Conservation (phyloP, 2,329 filamentous ascomycete genomes). For the Fusarium sp. region DNA sequence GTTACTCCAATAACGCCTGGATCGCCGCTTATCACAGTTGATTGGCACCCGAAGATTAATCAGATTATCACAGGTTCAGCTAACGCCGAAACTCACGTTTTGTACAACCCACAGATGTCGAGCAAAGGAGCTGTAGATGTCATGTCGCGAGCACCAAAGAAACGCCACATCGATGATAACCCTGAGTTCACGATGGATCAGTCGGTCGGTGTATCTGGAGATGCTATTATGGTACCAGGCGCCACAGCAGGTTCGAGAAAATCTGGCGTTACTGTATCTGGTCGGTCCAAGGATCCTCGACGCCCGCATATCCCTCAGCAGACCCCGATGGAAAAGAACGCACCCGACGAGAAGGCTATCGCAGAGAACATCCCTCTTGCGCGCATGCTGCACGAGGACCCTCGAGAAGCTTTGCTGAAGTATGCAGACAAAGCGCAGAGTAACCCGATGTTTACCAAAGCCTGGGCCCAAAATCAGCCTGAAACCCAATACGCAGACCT, state of each 20-base stretch:
- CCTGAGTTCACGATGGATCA: conserved; percentile 87
- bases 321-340: conserved; percentile 90
- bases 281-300: conserved; percentile 80
- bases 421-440: conserved; percentile 94
- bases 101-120: conserved; percentile 90
- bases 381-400: conserved; percentile 95
- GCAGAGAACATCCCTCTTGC: conserved; percentile 89
- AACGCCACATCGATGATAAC: conserved; percentile 94
- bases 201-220: conserved; percentile 81
- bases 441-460: conserved; percentile 93
- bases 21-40: conserved; percentile 82
- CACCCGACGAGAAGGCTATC: conserved; percentile 91
- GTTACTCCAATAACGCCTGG: conserved; percentile 90
- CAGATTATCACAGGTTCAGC: conserved; percentile 95
- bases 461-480: conserved; percentile 92
- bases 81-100: conserved; percentile 87
- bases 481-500: conserved; percentile 90
- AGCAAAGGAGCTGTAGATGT: conserved; percentile 84
- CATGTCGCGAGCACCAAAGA: conserved; percentile 93
- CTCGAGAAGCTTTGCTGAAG: conserved; percentile 90
- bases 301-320: conserved; percentile 85
- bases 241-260: conserved; percentile 63
- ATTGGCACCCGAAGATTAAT: conserved; percentile 95
- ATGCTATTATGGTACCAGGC: conserved; percentile 80
- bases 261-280: conserved; percentile 80